A percentile compares a stretch with the other conserved stretches of the same genome.
Conservation (phyloP, 2,329 filamentous ascomycete genomes). For the Colletotrichum tabaci region DNA sequence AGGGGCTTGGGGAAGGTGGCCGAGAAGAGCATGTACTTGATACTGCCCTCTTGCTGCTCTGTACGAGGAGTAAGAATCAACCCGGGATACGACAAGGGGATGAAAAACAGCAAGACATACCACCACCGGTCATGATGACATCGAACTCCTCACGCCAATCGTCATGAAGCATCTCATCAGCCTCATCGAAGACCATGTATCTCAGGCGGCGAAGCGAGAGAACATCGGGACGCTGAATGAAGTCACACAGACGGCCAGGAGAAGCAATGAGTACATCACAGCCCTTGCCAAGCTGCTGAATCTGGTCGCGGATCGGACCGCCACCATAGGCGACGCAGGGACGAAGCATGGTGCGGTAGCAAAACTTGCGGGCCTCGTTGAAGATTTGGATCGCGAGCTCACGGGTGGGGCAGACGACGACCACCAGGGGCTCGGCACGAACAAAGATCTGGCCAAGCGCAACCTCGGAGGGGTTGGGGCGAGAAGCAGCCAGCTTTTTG, state of each 20-base stretch:
- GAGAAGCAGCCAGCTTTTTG: slow-evolving; percentile 85
- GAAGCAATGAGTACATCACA: slow-evolving; percentile 93
- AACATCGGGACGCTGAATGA: slow-evolving; percentile 80
- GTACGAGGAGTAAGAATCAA: slow-evolving; percentile 50
- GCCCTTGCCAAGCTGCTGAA: slow-evolving; percentile 81
- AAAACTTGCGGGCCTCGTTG: slow-evolving; percentile 91
- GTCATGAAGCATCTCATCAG: slow-evolving; percentile 88
- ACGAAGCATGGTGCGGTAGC: slow-evolving; percentile 94
- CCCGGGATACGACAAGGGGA: not conserved
- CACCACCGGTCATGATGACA: slow-evolving; percentile 84
- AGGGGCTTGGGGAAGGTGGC: slow-evolving; percentile 91
- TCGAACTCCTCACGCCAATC: slow-evolving; percentile 86
- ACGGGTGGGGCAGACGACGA: slow-evolving; percentile 88
- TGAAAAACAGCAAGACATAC: slow-evolving; percentile 66
- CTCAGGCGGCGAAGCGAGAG: slow-evolving; percentile 83
- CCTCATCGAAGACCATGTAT: slow-evolving; percentile 91
- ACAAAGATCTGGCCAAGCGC: slow-evolving; percentile 65
- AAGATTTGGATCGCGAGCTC: slow-evolving; percentile 96
- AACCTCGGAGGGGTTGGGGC: slow-evolving; percentile 76
- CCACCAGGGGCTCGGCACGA: slow-evolving; percentile 87
- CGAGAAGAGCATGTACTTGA: slow-evolving; percentile 88
- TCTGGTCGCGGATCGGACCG: slow-evolving; percentile 78
- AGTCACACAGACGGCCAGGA: slow-evolving; percentile 87
- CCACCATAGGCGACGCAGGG: slow-evolving; percentile 93
- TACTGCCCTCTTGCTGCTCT: slow-evolving; percentile 81